phyloP scores from a whole-genome alignment of 208 protist species.

The Trypanosoma conorhini region DNA sequence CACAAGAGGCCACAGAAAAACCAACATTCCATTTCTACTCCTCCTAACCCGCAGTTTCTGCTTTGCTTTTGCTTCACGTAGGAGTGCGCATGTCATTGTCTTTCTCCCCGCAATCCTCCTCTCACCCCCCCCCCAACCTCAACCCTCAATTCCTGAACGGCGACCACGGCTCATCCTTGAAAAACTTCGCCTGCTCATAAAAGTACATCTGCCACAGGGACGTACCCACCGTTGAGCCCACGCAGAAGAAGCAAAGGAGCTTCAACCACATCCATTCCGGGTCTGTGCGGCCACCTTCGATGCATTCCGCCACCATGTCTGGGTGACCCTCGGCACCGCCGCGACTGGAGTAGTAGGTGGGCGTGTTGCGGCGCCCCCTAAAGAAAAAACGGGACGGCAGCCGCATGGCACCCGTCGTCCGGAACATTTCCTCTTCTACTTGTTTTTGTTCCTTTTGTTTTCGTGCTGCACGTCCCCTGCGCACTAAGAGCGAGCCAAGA shows the following conservation, averaged over 20 bases:
- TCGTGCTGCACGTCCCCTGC: not conserved
- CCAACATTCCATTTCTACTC: not conserved
- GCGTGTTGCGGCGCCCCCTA: conserved; percentile 45
- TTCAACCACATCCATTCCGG: conserved; percentile 86
- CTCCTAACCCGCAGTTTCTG: not conserved
- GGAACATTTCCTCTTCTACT: conserved; percentile 3
- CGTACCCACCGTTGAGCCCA: conserved; percentile 65
- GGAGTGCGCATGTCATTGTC: not conserved
- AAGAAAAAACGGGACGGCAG: conserved; percentile 35
- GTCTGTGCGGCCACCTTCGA: conserved; percentile 57
- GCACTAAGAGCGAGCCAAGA: not conserved
- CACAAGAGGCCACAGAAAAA: not conserved
- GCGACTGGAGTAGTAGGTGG: conserved; percentile 59
- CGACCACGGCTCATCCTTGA: conserved; percentile 90
- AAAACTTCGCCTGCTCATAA: conserved; percentile 75
- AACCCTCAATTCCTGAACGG: conserved; percentile 32
- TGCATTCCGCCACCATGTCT: conserved; percentile 49
- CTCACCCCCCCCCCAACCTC: no score
- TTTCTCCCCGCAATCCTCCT: not conserved
- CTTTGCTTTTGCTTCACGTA: not conserved
- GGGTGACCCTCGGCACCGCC: conserved; percentile 54
- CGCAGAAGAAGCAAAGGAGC: conserved; percentile 79
- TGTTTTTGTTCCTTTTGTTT: not conserved
- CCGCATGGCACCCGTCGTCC: conserved; percentile 4
- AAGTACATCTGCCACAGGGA: conserved; percentile 75